Percentiles rank a stretch among this genome's conserved stretches.
phyloP scores from a whole-genome alignment of 345 rosid species.

The Populus pruinosa region DNA sequence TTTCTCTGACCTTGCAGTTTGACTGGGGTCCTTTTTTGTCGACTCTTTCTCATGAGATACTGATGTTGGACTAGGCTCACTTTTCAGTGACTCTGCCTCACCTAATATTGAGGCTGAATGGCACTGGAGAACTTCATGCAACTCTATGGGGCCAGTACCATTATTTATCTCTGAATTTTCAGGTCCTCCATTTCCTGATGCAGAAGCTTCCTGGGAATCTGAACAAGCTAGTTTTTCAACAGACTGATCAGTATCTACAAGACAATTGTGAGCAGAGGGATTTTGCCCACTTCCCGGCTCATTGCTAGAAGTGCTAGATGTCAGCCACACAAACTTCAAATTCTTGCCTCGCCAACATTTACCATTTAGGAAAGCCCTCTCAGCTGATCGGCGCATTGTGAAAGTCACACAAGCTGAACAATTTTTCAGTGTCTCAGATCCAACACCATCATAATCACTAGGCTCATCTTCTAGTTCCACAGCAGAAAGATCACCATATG shows the following conservation, averaged over 20 bases:
- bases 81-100: constrained; percentile 21
- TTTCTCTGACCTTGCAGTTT: constrained; percentile 11
- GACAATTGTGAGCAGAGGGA: constrained; percentile 20
- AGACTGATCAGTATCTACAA: constrained; percentile 30
- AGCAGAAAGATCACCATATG: constrained; percentile 60
- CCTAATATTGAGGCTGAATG: constrained; percentile 22
- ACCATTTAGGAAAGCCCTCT: constrained; percentile 73
- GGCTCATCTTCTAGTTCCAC: constrained; percentile 70
- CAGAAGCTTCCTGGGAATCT: constrained; percentile 30
- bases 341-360: constrained; percentile 75
- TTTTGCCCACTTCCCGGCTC: constrained; percentile 31
- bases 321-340: constrained; percentile 68
- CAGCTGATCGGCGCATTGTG: constrained; percentile 62
- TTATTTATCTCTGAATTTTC: constrained; percentile 39
- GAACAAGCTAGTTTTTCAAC: constrained; percentile 22
- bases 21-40: not conserved
- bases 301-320: constrained; percentile 36
- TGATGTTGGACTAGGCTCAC: not conserved
- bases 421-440: constrained; percentile 31
- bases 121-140: constrained; percentile 35
- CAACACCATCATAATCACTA: constrained; percentile 23
- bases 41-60: constrained; percentile 13
- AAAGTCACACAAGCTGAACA: constrained; percentile 55
- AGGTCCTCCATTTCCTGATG: constrained; percentile 35
- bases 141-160: constrained; percentile 16